Evolutionary conservation across 2,329 filamentous ascomycete genomes (phyloP), one percentile per base, ranked within the genome.

Genomic region (Penicillium sp.): DNA sequence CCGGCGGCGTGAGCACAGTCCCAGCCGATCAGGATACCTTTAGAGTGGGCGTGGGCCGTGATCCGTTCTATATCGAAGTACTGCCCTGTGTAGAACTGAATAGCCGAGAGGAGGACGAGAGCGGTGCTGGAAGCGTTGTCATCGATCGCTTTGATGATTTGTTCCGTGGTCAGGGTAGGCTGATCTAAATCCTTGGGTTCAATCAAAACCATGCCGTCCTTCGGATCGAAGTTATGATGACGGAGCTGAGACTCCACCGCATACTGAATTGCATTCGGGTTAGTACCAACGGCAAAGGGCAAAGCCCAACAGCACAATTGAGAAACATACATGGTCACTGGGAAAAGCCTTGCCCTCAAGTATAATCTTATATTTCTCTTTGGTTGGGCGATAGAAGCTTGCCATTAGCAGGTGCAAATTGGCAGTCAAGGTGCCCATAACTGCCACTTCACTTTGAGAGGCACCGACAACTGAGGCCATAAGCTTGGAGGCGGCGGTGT

Each of bases 21-120:
- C 91, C 91, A 96, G 26, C 91, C 90, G 5, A 94, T 85, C 1
- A 85, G 73, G 42, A 96, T 85, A 49, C 86, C 89, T 61, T 84
- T 84, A 0, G 79, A 79, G 61, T 87, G 88, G 0, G 92, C 92
- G 74, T 92, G 82, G 1, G 81, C 81, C 1, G 92, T 96, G 72
- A 96, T 96, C 42, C 77, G 81, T 42, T 84, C 75, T 4, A 97
- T 92, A 72, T 96, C 90, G 64, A 96, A 89, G 55, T 89, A 84
- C 72, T 97, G 92, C 53, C 92, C 92, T 0, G 89, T 94, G 76
- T 95, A 96, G 78, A 92, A 97, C 71, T 97, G 92, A 40, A 97
- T 88, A 10, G 90, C 92, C 0, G 92, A 90, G 0, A 97, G 83
- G 5, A 96, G 82, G 1, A 96, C 76, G 9, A 97, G 75, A 1